Percentiles rank a stretch among this genome's conserved stretches.
Conservation (phyloP, 2,329 filamentous ascomycete genomes). For the Ambrosiella xylebori region DNA sequence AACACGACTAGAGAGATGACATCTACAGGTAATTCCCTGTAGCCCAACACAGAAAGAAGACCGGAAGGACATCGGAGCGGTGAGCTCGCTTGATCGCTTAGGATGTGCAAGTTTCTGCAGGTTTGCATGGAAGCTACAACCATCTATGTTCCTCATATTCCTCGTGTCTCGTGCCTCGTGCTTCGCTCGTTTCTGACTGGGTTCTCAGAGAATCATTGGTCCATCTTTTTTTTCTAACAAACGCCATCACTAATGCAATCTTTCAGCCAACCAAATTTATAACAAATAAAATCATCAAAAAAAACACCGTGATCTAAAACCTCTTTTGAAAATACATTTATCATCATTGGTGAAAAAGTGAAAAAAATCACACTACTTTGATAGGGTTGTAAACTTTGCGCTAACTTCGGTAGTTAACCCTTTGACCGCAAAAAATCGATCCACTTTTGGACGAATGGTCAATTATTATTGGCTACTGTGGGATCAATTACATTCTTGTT, state of each 20-base stretch:
- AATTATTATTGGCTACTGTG: neutral
- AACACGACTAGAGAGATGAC: no score
- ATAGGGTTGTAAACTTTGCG: neutral
- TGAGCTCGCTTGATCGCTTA: neutral
- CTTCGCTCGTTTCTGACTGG: no score
- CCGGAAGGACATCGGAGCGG: neutral
- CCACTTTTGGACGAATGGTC: neutral
- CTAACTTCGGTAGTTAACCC: neutral
- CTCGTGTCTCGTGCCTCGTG: no score
- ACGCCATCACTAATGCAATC: no score
- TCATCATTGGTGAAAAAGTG: neutral
- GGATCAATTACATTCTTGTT: neutral
- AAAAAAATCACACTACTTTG: neutral
- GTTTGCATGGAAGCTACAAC: no score
- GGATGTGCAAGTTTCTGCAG: no score
- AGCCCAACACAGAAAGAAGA: no score
- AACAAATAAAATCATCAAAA: neutral
- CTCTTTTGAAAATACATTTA: neutral
- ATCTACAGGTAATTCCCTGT: no score
- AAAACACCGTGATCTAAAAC: neutral
- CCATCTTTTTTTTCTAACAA: no score
- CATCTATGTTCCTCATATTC: no score
- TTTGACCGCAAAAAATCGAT: neutral
- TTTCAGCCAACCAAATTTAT: no score
- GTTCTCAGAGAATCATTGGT: no score